Base-by-base conservation (phyloP, 2,329 filamentous ascomycete genomes). In the Ophiostoma sp. region DNA sequence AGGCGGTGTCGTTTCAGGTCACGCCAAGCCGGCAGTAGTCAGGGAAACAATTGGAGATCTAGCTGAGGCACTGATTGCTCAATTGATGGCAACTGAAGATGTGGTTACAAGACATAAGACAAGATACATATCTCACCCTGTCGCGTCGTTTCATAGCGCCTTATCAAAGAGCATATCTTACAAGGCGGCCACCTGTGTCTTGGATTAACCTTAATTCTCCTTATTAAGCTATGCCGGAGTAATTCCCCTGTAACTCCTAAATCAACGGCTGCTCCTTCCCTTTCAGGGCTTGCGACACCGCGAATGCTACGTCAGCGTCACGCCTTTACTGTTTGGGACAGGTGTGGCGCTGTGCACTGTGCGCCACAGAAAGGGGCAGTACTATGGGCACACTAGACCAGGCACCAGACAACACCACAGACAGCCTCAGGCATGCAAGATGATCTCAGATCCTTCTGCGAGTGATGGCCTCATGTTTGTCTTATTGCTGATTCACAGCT, bases 151-250 rank as follows among this genome's bases (percentile, higher is more conserved):
- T 27, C 49, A 27, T 27, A 27, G 27, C 1, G 27, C 27, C 1
- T 27, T 27, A 11, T 52, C 27, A 27, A 55, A 36, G 49, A 55
- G 27, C 27, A 27, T 27, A 27, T 44, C 55, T 38, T 14, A 60
- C 36, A 60, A 12, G 38, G 55, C 27, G 55, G 55, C 11, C 27
- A 27, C 27, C 2, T 27, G 8, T 55, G 49, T 55, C 2, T 55
- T 9, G 38, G 55, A 60, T 60, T 60, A 60, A 60, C 55, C 55
- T 60, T 60, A 55, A 49, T 49, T 49, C 38, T 14, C 27, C 55
- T 18, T 60, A 60, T 2, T 58, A 40, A 58, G 27, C 55, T 55
- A 55, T 36, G 18, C 18, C 27, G 27, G 27, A 27, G 42, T 60
- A 60, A 38, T 12, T 60, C 55, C 52, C 14, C 12, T 11, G 14